Evolutionary conservation across 306 rosid species (phyloP).

Genomic region (Corylus americana): DNA sequence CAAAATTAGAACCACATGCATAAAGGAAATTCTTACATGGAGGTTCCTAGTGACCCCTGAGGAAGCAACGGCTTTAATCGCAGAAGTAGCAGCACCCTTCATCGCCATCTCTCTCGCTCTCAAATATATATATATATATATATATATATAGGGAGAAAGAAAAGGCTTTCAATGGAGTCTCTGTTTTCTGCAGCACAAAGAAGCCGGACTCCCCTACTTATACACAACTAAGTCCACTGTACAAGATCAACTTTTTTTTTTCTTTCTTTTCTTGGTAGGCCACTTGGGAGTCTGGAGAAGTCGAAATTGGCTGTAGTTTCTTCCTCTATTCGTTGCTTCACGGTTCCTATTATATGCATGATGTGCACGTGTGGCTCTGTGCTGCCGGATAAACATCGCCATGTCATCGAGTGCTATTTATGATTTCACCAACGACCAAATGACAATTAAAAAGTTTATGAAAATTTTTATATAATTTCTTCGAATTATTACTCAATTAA

Average conservation of each 20-base stretch:
- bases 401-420: too few species aligned
- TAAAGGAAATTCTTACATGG: constrained; percentile 40
- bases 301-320: too few species aligned
- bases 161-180: background rate
- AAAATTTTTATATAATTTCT: too few species aligned
- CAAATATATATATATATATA: background rate
- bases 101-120: constrained; percentile 39
- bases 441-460: too few species aligned
- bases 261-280: too few species aligned
- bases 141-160: background rate
- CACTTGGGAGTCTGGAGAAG: too few species aligned
- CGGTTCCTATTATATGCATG: background rate
- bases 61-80: constrained; percentile 45
- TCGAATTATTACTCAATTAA: too few species aligned
- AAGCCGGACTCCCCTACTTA: background rate
- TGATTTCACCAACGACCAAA: too few species aligned
- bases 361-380: background rate
- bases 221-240: background rate
- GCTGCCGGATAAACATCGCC: too few species aligned
- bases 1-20: too few species aligned
- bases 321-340: background rate
- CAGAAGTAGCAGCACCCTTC: constrained; percentile 55
- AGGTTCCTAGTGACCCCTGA: constrained; percentile 39
- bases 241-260: too few species aligned
- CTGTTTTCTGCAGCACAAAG: background rate